Evolutionary conservation across 306 rosid genomes (phyloP), one percentile per base, ranked within the genome.

Genomic region (Sindora glabra): DNA sequence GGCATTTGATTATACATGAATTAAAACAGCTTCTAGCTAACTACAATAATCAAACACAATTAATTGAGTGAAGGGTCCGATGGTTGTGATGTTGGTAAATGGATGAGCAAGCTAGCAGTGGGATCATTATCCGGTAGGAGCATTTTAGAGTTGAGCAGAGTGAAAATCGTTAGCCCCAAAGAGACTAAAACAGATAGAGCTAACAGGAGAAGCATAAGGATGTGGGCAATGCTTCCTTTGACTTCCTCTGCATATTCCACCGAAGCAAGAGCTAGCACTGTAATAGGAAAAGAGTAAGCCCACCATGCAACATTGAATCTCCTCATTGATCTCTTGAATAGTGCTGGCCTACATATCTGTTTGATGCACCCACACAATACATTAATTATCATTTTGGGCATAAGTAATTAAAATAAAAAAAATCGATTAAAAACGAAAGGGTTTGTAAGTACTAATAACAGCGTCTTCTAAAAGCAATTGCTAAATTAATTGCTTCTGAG

Each of bases 241-340:
- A 81, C 81, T 48, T 71, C 36, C 14, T 71, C 29, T 9, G 87
- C 83, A 25, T 79, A 79, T 19, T 73, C 29, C 8, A 59, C 48
- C 26, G 89, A 77, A 54, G 88, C 94, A 52, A 82, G 33, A 34
- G 84, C 88, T 15, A 82, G 80, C 8, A 44, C 62, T 0, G 84
- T 82, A 5, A 82, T 56, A 0, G 89, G 86, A 59, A 79, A 79
- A 0, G 89, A 85, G 62, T 79, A 82, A 7, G 84, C 86, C 94
- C 94, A 82, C 94, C 94, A 85, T 17, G 75, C 73, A 26, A 82
- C 81, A 40, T 63, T 66, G 73, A 79, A 77, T 70, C 82, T 85
- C 56, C 59, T 74, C 82, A 79, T 66, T 0, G 94, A 79, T 64
- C 81, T 79, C 77, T 45, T 85, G 77, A 85, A 85, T 32, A 85